Conservation (phyloP, 495 filamentous ascomycete genomes). For the Amniculicola lignicola region DNA sequence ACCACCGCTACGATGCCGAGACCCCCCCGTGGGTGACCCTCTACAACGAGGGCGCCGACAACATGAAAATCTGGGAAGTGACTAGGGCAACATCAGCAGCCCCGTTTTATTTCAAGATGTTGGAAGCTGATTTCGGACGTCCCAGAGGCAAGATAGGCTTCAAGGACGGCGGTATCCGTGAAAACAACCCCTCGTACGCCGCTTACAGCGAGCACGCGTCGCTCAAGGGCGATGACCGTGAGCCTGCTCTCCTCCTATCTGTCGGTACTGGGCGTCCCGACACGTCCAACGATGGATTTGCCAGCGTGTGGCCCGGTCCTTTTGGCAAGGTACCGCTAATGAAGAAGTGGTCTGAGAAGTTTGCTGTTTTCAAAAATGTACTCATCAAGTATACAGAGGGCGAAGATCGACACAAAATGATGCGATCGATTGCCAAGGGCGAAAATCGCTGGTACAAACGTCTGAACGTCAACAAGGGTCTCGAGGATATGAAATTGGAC, state of each 20-base stretch:
- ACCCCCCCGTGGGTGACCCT: conserved; percentile 41
- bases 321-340: conserved; percentile 36
- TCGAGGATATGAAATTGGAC: conserved; percentile 42
- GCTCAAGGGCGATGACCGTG: conserved; percentile 35
- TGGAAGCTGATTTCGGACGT: conserved; percentile 39
- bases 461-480: conserved; percentile 40
- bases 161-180: conserved; percentile 47
- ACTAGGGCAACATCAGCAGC: conserved; percentile 54
- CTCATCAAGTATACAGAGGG: conserved; percentile 48
- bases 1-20: conserved; percentile 39
- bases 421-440: conserved; percentile 39
- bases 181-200: conserved; percentile 45
- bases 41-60: conserved; percentile 46
- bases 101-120: conserved; percentile 50
- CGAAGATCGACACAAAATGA: conserved; percentile 43
- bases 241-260: conserved; percentile 40
- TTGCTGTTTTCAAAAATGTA: conserved; percentile 45
- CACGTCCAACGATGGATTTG: conserved; percentile 41
- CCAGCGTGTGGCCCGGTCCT: conserved; percentile 42
- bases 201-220: conserved; percentile 43
- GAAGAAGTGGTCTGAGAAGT: conserved; percentile 43
- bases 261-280: conserved; percentile 45
- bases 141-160: conserved; percentile 33
- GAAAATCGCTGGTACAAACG: conserved; percentile 46
- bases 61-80: conserved; percentile 50